Conservation (phyloP, 139 green algal genomes). For the Gonium pectorale region DNA sequence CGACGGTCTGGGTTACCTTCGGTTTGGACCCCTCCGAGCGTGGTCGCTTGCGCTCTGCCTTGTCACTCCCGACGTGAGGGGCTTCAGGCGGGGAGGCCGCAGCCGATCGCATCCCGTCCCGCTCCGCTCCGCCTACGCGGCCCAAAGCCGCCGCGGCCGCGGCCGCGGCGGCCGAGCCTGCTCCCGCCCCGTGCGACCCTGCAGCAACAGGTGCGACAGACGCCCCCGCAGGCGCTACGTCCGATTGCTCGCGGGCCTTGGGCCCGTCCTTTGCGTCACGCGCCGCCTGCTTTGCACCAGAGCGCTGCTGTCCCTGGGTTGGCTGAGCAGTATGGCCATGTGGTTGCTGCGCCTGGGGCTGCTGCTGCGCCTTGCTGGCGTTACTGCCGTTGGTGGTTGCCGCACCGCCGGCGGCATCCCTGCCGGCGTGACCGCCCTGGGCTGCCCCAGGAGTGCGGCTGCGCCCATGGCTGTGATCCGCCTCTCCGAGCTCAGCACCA, state of each 20-base stretch:
- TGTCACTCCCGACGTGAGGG: background rate
- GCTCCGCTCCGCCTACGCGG: no score
- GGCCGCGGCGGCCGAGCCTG: background rate
- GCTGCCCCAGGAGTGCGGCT: slow-evolving; percentile 4
- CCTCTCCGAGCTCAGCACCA: no score
- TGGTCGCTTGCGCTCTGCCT: background rate
- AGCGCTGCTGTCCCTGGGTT: background rate
- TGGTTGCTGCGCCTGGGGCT: background rate
- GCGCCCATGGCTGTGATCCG: no score
- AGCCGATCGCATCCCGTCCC: no score
- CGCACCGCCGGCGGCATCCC: background rate
- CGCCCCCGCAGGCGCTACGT: background rate
- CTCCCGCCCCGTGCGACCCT: background rate
- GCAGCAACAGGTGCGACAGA: background rate
- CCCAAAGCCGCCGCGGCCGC: background rate
- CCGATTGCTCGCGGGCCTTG: background rate
- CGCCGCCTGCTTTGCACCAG: background rate
- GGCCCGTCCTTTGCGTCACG: background rate
- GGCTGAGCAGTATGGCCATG: background rate
- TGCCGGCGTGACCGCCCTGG: background rate
- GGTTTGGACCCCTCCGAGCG: background rate
- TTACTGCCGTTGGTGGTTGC: background rate
- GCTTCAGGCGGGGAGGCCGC: no score
- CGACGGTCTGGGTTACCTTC: no score
- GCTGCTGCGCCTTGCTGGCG: background rate